Conservation (phyloP, 2,329 filamentous ascomycete species). For the Cladophialophora psammophila region DNA sequence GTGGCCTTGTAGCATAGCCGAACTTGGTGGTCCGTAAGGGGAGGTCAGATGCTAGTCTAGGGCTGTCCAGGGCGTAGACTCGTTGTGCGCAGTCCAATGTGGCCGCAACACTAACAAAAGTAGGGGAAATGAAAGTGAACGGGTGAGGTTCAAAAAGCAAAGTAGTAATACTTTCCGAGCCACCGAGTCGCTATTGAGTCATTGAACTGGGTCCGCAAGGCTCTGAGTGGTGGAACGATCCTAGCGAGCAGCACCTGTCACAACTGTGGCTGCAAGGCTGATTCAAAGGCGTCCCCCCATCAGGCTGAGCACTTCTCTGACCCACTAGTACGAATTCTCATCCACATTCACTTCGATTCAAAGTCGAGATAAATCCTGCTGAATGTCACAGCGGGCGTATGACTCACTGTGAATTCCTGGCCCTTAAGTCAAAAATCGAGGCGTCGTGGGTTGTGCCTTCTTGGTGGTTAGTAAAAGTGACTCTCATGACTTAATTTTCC, state of each 20-base stretch:
- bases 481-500: neutral
- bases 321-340: neutral
- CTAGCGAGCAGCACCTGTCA: neutral
- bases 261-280: slow-evolving; percentile 8
- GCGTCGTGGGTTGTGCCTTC: neutral
- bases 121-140: neutral
- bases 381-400: neutral
- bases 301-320: slow-evolving; percentile 16
- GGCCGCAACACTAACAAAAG: neutral
- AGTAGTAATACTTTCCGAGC: neutral
- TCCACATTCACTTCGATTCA: neutral
- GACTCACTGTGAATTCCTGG: neutral
- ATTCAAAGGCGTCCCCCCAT: neutral
- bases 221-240: slow-evolving; percentile 12
- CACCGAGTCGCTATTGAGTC: neutral
- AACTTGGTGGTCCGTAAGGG: neutral
- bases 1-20: neutral
- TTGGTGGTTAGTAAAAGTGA: neutral
- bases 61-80: neutral
- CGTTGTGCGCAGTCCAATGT: neutral
- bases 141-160: neutral
- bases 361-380: slow-evolving; percentile 1
- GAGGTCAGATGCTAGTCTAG: neutral
- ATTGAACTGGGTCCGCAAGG: neutral
- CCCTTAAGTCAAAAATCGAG: neutral